Evolutionary conservation across 192 early-diverging fungal species (phyloP).

Genomic region (Entomortierella lignicola): DNA sequence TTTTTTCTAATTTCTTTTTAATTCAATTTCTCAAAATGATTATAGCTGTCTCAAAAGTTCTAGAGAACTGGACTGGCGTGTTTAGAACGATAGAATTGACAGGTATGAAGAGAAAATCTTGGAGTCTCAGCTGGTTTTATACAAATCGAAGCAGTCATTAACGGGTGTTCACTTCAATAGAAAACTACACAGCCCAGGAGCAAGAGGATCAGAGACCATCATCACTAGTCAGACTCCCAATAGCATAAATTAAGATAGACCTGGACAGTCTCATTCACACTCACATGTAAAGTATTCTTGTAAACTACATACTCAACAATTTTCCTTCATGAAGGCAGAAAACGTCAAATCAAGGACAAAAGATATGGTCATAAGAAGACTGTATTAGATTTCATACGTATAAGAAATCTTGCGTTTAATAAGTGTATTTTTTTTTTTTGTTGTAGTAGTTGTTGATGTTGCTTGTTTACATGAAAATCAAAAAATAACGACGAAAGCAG

Average conservation of each 20-base stretch:
- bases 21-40: neutral
- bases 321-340: too few relatives aligned
- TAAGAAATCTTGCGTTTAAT: too few relatives aligned
- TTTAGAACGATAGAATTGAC: conserved; percentile 36
- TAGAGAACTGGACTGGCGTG: conserved; percentile 38
- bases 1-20: neutral
- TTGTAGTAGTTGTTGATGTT: too few relatives aligned
- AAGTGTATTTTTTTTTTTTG: too few relatives aligned
- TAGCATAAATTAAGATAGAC: neutral
- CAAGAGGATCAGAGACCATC: conserved; percentile 27
- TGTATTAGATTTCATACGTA: too few relatives aligned
- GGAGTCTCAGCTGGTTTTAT: too few relatives aligned
- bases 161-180: conserved; percentile 4
- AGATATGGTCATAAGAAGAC: too few relatives aligned
- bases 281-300: neutral
- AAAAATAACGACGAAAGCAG: too few relatives aligned
- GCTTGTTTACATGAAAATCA: too few relatives aligned
- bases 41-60: conserved; percentile 33
- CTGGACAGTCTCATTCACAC: neutral
- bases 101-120: conserved; percentile 9
- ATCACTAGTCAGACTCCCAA: conserved; percentile 43
- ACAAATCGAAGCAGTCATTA: neutral
- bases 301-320: neutral
- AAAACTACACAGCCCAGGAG: conserved; percentile 32
- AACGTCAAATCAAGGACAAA: too few relatives aligned